A percentile compares a stretch with the other conserved stretches of the same genome.
Conservation (phyloP, 495 filamentous ascomycete species). For the Hypoxylon crocopeplum region DNA sequence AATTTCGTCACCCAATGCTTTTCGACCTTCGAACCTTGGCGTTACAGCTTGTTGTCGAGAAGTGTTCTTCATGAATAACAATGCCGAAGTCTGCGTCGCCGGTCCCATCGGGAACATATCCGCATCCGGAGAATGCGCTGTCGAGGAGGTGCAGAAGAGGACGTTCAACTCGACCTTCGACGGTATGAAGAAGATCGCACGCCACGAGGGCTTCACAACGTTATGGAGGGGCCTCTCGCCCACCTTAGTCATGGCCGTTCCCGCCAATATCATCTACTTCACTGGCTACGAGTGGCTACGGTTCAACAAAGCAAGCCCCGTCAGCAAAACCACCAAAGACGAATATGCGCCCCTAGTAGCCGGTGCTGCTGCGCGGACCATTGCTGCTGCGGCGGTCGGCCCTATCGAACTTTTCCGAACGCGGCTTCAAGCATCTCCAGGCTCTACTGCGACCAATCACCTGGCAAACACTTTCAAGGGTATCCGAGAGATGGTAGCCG, state of each 20-base stretch:
- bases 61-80: conserved; percentile 94
- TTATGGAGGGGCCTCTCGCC: conserved; percentile 94
- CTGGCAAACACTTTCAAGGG: conserved; percentile 78
- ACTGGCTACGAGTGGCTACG: conserved; percentile 97
- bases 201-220: conserved; percentile 85
- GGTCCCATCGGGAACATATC: conserved; percentile 45
- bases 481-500: conserved; percentile 77
- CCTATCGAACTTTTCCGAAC: conserved; percentile 97
- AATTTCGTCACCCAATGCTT: conserved; percentile 57
- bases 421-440: conserved; percentile 81
- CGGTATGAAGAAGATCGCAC: conserved; percentile 92
- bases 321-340: conserved; percentile 65
- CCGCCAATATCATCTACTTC: conserved; percentile 97
- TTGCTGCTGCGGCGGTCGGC: conserved; percentile 82
- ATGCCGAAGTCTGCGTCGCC: conserved; percentile 79
- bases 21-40: conserved; percentile 79
- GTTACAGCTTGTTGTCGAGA: conserved; percentile 96
- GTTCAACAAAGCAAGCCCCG: conserved; percentile 69
- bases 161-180: conserved; percentile 92
- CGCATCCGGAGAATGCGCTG: conserved; percentile 72
- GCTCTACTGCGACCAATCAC: conserved; percentile 54
- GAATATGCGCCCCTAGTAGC: conserved; percentile 80
- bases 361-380: conserved; percentile 75
- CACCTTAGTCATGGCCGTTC: conserved; percentile 92
- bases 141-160: conserved; percentile 81